Conservation (phyloP, 1,284 basidiomycete species). For the Cystobasidium slooffiae region DNA sequence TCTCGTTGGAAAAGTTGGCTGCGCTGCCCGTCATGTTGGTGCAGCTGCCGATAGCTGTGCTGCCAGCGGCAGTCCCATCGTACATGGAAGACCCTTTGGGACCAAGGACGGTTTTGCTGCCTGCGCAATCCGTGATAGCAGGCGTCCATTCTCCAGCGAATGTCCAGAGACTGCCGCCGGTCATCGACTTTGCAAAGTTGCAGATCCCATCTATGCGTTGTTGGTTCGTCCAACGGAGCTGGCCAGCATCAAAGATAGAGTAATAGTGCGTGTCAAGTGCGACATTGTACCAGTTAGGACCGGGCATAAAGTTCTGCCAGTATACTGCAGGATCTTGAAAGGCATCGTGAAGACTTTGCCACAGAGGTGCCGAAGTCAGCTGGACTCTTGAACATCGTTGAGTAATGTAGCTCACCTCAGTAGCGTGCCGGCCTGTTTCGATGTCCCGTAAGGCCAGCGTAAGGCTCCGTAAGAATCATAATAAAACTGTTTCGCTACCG, state of each 20-base stretch:
- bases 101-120: conserved; percentile 51
- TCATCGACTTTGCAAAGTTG: conserved; percentile 9
- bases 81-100: conserved; percentile 53
- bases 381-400: neutral
- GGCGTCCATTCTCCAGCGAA: conserved; percentile 56
- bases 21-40: conserved; percentile 70
- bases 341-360: conserved; percentile 78
- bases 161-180: conserved; percentile 47
- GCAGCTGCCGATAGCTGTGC: conserved; percentile 69
- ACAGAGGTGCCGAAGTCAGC: conserved; percentile 8
- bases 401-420: conserved; percentile 3
- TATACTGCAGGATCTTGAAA: conserved; percentile 74
- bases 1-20: conserved; percentile 71
- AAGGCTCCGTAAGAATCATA: conserved; percentile 45
- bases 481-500: conserved; percentile 4
- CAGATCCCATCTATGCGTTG: conserved; percentile 48
- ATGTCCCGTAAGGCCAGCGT: conserved; percentile 20
- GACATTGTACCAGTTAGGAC: conserved; percentile 63
- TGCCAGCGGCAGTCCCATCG: conserved; percentile 54
- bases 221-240: conserved; percentile 26
- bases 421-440: conserved; percentile 6
- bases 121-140: conserved; percentile 53
- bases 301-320: conserved; percentile 72
- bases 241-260: conserved; percentile 20
- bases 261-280: conserved; percentile 66